Conservation (phyloP, 1,284 basidiomycete genomes). For the Peniophora sp. region DNA sequence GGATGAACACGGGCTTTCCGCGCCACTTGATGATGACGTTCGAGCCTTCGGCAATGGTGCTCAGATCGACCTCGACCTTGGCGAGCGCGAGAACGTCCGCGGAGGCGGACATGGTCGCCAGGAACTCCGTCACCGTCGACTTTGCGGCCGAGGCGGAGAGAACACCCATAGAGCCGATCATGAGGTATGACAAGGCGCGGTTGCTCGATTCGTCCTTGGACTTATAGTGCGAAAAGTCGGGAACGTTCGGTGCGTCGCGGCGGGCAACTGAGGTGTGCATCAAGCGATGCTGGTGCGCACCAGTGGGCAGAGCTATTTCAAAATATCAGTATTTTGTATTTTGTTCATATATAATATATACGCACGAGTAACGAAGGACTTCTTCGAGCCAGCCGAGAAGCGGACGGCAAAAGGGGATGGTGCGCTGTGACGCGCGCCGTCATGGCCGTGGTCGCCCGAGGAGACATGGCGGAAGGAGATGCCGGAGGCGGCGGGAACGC, state of each 20-base stretch:
- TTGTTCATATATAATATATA: conserved; percentile 9
- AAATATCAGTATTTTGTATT: background rate
- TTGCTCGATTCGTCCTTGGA: conserved; percentile 62
- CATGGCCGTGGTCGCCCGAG: conserved; percentile 51
- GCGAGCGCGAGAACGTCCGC: conserved; percentile 97
- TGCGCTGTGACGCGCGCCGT: conserved; percentile 55
- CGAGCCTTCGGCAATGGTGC: conserved; percentile 93
- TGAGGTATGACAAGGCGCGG: conserved; percentile 91
- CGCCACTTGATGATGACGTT: conserved; percentile 99
- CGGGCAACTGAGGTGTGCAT: conserved; percentile 63
- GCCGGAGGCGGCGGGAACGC: conserved; percentile 45
- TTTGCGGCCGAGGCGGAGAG: conserved; percentile 93
- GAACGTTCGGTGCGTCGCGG: conserved; percentile 71
- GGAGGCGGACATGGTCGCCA: conserved; percentile 94
- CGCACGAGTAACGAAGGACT: conserved; percentile 68
- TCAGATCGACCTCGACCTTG: conserved; percentile 95
- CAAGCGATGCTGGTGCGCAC: conserved; percentile 58
- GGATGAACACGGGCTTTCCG: conserved; percentile 99
- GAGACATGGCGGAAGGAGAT: conserved; percentile 24
- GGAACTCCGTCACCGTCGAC: conserved; percentile 90
- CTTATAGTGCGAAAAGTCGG: conserved; percentile 85
- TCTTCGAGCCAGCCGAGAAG: conserved; percentile 46
- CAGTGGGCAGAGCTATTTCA: conserved; percentile 36
- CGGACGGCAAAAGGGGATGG: conserved; percentile 64
- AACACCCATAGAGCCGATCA: conserved; percentile 94